Percentiles rank a stretch among this genome's conserved stretches.
These are phyloP conservation scores for Malassezia dermatis DNA, from an alignment of 1,284 basidiomycete genomes.

Conservation along the genomic window DNA sequence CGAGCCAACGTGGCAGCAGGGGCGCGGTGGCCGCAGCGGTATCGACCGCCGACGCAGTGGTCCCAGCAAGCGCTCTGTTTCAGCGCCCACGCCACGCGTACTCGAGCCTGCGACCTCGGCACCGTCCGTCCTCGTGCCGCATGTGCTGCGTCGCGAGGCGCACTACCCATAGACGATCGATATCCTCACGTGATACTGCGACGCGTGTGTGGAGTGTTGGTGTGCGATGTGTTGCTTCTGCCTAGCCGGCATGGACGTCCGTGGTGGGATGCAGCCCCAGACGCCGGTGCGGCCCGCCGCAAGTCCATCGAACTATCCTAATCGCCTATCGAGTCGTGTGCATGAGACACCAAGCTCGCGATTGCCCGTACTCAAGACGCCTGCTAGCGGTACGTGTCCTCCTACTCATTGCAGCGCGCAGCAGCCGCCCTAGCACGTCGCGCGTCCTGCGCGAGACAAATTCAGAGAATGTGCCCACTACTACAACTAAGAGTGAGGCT, in stretches of 20 bases:
- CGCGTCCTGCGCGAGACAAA: background rate
- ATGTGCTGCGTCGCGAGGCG: slow-evolving; percentile 10
- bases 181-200: slow-evolving; percentile 7
- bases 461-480: slow-evolving; percentile 2
- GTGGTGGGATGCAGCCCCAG: background rate
- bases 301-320: background rate
- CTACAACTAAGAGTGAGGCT: background rate
- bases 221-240: background rate
- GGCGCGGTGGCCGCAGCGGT: slow-evolving; percentile 11
- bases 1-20: slow-evolving; percentile 15
- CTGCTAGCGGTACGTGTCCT: background rate
- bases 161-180: slow-evolving; percentile 8
- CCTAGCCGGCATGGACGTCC: background rate
- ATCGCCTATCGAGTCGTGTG: background rate
- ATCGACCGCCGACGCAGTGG: slow-evolving; percentile 11
- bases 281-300: background rate
- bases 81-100: background rate
- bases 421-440: slow-evolving; percentile 1
- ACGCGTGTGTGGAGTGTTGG: background rate
- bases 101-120: background rate
- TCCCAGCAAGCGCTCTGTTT: background rate
- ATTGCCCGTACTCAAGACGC: slow-evolving; percentile 9
- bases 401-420: background rate
- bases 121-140: slow-evolving; percentile 9
- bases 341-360: slow-evolving; percentile 6